Evolutionary conservation across 345 rosid genomes (phyloP).

Genomic region (Reutealis trisperma): DNA sequence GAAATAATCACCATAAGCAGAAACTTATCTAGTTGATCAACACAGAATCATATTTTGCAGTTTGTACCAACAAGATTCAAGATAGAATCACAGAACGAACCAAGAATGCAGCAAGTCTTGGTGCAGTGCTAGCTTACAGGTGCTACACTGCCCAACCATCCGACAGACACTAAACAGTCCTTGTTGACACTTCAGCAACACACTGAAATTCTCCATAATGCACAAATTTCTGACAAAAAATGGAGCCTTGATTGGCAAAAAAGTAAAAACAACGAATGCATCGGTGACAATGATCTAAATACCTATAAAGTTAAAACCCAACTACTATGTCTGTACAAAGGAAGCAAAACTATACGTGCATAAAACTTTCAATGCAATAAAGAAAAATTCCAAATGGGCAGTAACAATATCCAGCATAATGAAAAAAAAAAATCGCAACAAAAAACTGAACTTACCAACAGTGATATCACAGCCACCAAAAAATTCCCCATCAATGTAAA

Average conservation of each 20-base stretch:
- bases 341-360: background rate
- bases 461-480: slow-evolving; percentile 96
- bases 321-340: background rate
- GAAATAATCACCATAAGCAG: background rate
- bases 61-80: background rate
- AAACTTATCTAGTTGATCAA: background rate
- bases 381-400: background rate
- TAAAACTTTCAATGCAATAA: too few species aligned
- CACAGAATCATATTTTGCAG: too few species aligned
- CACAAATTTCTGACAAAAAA: background rate
- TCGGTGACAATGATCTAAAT: too few species aligned
- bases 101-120: background rate
- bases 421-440: background rate
- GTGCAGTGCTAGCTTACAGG: background rate
- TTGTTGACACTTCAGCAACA: background rate
- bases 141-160: background rate
- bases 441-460: slow-evolving; percentile 49
- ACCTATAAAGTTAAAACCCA: background rate
- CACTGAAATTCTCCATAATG: background rate
- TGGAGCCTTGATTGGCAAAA: background rate
- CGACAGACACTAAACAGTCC: background rate
- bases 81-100: background rate
- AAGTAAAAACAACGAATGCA: background rate
- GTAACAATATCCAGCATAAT: background rate
- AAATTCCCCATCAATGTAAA: slow-evolving; percentile 86